These are phyloP conservation scores for Heritiera fomes DNA, from an alignment of 345 rosid genomes.

Conservation along the genomic window DNA sequence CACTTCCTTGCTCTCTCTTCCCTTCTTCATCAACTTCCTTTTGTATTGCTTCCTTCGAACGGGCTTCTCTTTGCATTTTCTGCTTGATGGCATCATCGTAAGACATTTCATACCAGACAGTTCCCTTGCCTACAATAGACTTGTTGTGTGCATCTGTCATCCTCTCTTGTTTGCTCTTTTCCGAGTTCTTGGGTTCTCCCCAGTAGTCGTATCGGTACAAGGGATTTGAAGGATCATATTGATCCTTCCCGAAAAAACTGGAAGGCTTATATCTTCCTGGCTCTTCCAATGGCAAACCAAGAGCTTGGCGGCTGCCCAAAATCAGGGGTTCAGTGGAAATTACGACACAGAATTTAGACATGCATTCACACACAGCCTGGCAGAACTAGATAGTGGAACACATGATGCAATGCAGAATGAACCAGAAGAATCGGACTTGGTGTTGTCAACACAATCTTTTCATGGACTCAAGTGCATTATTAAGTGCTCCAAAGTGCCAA, in stretches of 20 bases:
- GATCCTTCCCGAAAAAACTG: slow-evolving; percentile 82
- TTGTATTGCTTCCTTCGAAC: slow-evolving; percentile 27
- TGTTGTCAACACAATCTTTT: neutral
- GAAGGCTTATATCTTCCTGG: slow-evolving; percentile 85
- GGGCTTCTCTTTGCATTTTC: slow-evolving; percentile 54
- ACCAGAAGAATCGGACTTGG: neutral
- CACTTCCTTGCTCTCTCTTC: slow-evolving; percentile 27
- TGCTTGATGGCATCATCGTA: slow-evolving; percentile 75
- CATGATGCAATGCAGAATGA: neutral
- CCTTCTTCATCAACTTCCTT: slow-evolving; percentile 38
- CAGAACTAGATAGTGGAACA: neutral
- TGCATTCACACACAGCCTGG: neutral
- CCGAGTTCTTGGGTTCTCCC: slow-evolving; percentile 94
- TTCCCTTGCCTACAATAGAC: slow-evolving; percentile 79
- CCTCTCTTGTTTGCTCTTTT: slow-evolving; percentile 75
- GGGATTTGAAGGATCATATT: slow-evolving; percentile 83
- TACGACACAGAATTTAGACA: neutral
- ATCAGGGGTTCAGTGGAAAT: neutral
- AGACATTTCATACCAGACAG: slow-evolving; percentile 80
- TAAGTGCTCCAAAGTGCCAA: too few relatives aligned
- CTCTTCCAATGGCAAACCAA: slow-evolving; percentile 90
- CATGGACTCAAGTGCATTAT: neutral
- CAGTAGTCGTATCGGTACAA: slow-evolving; percentile 83
- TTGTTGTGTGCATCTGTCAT: slow-evolving; percentile 78
- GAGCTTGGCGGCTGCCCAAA: slow-evolving; percentile 68